These are phyloP conservation scores for Pneumocystis jirovecii DNA, from an alignment of 1,139 yeast genomes.

Conservation along the genomic window DNA sequence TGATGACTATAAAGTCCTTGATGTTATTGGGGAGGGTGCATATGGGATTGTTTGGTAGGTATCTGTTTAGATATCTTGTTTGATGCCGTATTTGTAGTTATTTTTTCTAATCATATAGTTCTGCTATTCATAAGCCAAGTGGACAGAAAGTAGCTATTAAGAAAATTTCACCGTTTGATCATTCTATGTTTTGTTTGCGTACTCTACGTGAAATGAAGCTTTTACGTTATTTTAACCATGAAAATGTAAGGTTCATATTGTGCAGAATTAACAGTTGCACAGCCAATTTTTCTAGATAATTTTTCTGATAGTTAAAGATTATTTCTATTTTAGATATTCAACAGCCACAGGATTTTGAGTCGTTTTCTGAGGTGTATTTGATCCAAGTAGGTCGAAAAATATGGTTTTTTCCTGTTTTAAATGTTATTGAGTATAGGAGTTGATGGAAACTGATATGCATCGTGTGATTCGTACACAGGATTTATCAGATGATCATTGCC, in stretches of 20 bases:
- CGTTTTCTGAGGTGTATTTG: constrained; percentile 73
- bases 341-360: constrained; percentile 60
- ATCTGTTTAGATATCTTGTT: not conserved
- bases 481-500: constrained; percentile 81
- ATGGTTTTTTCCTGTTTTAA: not conserved
- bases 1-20: constrained; percentile 69
- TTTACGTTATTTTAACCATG: constrained; percentile 75
- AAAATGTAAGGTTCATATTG: constrained; percentile 33
- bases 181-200: constrained; percentile 79
- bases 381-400: constrained; percentile 35
- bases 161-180: constrained; percentile 84
- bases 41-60: constrained; percentile 72
- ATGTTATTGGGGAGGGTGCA: constrained; percentile 95
- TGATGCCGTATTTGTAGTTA: not conserved
- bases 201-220: constrained; percentile 82
- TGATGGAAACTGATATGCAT: constrained; percentile 92
- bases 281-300: not conserved
- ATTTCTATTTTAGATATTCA: constrained; percentile 83
- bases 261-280: not conserved
- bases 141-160: constrained; percentile 87
- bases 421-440: constrained; percentile 32
- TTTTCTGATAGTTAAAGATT: constrained; percentile 26
- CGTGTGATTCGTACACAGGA: constrained; percentile 76
- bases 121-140: constrained; percentile 79
- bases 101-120: constrained; percentile 18